Evolutionary conservation across 1,284 basidiomycete species (phyloP), one percentile per base, ranked within the genome.

Genomic region (Heterobasidion parviporum): DNA sequence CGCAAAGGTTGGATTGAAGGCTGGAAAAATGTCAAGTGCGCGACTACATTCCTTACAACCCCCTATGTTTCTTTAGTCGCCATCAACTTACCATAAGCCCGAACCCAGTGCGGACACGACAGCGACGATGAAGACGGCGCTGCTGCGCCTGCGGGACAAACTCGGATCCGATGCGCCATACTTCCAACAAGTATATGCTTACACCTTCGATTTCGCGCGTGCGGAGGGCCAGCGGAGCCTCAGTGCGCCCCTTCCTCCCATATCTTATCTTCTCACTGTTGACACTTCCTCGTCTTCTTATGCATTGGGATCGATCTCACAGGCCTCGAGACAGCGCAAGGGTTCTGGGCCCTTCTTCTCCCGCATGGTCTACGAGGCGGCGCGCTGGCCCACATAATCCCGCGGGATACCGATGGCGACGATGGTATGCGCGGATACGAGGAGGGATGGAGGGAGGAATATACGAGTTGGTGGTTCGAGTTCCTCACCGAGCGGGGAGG

Each of bases 121-220:
- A 59, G 70, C 77, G 2, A 74, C 71, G 8, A 92, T 96, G 83
- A 81, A 82, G 64, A 64, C 67, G 2, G 70, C 80, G 15, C 73
- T 96, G 14, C 67, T 75, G 1, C 73, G 71, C 35, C 72, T 96
- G 56, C 78, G 85, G 45, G 70, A 76, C 52, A 82, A 82, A 64
- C 81, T 96, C 45, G 78, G 77, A 26, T 74, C 77, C 7, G 86
- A 95, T 64, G 74, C 83, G 0, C 74, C 70, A 0, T 93, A 93
- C 71, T 98, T 96, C 73, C 82, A 81, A 60, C 83, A 85, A 60
- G 92, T 98, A 9, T 99, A 98, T 74, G 82, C 81, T 62, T 89
- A 87, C 70, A 90, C 92, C 0, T 99, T 98, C 66, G 83, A 87
- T 59, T 92, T 98, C 70, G 89, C 86, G 32, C 83, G 88, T 57